Base-by-base conservation (phyloP, 176 grass and related monocot species). In the Cenchrus americanus region DNA sequence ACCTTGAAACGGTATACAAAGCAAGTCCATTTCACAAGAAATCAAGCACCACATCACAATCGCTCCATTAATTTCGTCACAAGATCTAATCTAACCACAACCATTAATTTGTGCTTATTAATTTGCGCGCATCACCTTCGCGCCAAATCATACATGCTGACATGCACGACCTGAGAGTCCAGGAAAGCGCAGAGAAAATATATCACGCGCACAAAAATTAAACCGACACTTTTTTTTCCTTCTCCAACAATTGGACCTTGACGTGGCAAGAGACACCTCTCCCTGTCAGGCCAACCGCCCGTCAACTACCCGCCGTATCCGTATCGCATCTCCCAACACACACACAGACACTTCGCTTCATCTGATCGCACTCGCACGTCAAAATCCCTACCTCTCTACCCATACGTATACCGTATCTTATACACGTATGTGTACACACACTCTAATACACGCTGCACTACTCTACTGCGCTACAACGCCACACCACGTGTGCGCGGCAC, bases 231-330 rank as follows among this genome's bases (percentile, higher is more conserved):
- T 37, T 37, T 37, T 37, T 37, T 37, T 23, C 14, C 37, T 40
- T 26, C 3, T 0, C 11, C 69, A 75, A 75, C 46, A 26, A 69
- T 57, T 43, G 15, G 15, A n/a, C 8, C 4, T 78, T 27, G 62
- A 89, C 69, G 27, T 80, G 82, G 69, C 61, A 26, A 2, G 8
- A 44, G 44, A 13, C 26, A 68, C 5, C 21, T 61, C 42, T 84
- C 61, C 3, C 82, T 43, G 11, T 89, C 87, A 22, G 19, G 47
- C 5, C 47, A 55, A 83, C 80, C 73, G 73, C 65, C 86, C 61
- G 24, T 57, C 85, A 59, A 68, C 71, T 26, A 18, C 71, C 15
- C 3, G 34, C 34, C 34, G 34, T 37, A 37, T 37, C 15, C 4
- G 32, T 18, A 86, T 69, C 43, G 13, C 4, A 64, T 80, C 48